Conservation (phyloP, 805 yeast genomes). For the Ogataea parapolymorpha region DNA sequence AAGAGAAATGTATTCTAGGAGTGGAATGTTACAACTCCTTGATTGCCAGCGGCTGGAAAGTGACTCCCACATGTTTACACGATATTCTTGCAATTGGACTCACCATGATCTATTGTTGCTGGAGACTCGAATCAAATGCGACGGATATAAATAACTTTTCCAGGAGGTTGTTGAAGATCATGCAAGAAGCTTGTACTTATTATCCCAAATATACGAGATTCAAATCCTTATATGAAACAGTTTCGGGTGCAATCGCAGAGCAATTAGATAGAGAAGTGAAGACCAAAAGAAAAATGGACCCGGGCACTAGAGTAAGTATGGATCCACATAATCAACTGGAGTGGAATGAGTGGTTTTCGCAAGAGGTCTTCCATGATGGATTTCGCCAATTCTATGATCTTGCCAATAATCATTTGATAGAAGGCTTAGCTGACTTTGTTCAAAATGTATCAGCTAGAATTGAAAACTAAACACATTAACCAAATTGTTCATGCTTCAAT, state of each 20-base stretch:
- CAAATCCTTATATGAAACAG: constrained; percentile 16
- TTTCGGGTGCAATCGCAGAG: constrained; percentile 19
- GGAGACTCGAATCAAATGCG: constrained; percentile 22
- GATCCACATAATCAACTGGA: constrained; percentile 13
- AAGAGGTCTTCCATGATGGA: constrained; percentile 24
- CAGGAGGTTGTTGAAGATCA: constrained; percentile 7
- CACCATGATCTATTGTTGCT: constrained; percentile 25
- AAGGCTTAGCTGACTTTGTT: constrained; percentile 1
- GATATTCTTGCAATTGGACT: constrained; percentile 22
- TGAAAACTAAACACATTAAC: too few relatives aligned
- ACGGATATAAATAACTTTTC: constrained; percentile 16
- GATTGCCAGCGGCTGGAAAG: constrained; percentile 15
- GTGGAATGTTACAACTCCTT: constrained; percentile 15
- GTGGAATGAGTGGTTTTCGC: constrained; percentile 27
- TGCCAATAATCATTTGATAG: constrained; percentile 2
- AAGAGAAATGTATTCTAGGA: constrained; percentile 18
- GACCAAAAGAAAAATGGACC: not conserved
- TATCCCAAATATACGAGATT: constrained; percentile 20
- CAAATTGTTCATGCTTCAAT: too few relatives aligned
- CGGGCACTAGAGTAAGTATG: not conserved
- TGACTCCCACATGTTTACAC: constrained; percentile 19
- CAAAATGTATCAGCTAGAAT: not conserved
- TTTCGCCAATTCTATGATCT: constrained; percentile 22
- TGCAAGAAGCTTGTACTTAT: constrained; percentile 17
- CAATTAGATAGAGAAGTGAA: constrained; percentile 11